A percentile compares a stretch with the other conserved stretches of the same genome.
Conservation (phyloP, 495 filamentous ascomycete genomes). For the Penicillium fimorum region DNA sequence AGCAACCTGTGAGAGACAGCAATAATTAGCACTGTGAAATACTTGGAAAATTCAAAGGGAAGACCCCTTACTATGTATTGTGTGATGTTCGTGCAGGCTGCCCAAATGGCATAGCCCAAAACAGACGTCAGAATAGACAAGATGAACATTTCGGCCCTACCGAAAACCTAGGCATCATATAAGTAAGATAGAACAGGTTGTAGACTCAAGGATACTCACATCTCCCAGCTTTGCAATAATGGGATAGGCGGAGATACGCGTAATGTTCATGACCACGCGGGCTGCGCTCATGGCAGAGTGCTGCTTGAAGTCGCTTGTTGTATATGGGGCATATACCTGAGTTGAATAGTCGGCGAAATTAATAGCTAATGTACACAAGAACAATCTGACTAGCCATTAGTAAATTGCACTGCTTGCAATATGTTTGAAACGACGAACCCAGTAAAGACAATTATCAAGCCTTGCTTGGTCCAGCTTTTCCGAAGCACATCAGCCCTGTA, state of each 20-base stretch:
- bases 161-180: slow-evolving; percentile 8
- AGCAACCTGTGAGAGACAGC: slow-evolving; percentile 12
- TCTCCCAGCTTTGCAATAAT: slow-evolving; percentile 30
- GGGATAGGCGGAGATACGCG: slow-evolving; percentile 25
- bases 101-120: slow-evolving; percentile 23
- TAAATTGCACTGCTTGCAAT: background rate
- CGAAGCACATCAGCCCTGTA: slow-evolving; percentile 22
- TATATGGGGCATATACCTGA: slow-evolving; percentile 24
- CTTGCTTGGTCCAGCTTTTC: slow-evolving; percentile 26
- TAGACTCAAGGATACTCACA: slow-evolving; percentile 5
- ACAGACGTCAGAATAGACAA: slow-evolving; percentile 18
- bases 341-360: slow-evolving; percentile 27
- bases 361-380: slow-evolving; percentile 25
- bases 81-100: slow-evolving; percentile 21
- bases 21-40: background rate
- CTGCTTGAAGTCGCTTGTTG: slow-evolving; percentile 25
- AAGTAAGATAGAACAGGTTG: background rate
- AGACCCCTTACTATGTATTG: slow-evolving; percentile 22
- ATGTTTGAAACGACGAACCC: slow-evolving; percentile 9
- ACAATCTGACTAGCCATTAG: slow-evolving; percentile 16
- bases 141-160: slow-evolving; percentile 29
- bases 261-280: slow-evolving; percentile 27
- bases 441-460: slow-evolving; percentile 21
- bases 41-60: background rate
- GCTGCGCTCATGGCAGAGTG: slow-evolving; percentile 30